Evolutionary conservation across 1,284 basidiomycete genomes (phyloP), one percentile per base, ranked within the genome.

Genomic region (Puccinia polysora): DNA sequence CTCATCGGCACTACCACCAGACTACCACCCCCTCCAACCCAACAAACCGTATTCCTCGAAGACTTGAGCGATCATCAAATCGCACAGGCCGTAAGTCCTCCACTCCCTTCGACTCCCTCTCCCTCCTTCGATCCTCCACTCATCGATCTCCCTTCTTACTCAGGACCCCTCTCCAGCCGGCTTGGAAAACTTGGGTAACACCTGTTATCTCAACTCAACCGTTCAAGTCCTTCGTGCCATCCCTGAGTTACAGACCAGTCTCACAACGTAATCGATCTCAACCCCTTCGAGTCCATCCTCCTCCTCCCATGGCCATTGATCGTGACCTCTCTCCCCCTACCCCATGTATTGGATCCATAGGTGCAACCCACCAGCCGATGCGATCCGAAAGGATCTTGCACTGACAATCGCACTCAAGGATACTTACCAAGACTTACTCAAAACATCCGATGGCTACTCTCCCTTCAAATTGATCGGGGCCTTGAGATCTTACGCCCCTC

Each of bases 141-240:
- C 59, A 2, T 74, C 85, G 84, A 80, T 12, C 18, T 56, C 4
- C 0, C 12, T 4, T 36, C 32, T 79, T 40, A 80, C 78, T 15
- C 25, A 60, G 30, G 34, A 65, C 12, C 34, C 56, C 14, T 38
- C 34, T 28, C 65, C 62, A 28, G 68, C 68, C 56, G 52, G 64
- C 36, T 28, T 59, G 25, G 47, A 23, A 73, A 87, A 85, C 77
- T 81, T 90, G 53, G 91, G 91, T 47, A 94, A 94, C 79, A 94
- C 91, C 0, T 94, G 91, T 78, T 97, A 97, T 81, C 90, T 97
- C 86, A 97, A 97, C 78, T 88, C 95, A 5, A 93, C 91, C 0
- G 83, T 98, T 1, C 95, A 98, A 82, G 89, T 91, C 15, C 84
- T 98, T 75, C 88, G 91, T 20, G 87, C 89, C 2, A 89, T 98